Conservation (phyloP, 345 rosid genomes). For the Moricandia moricandioides region DNA sequence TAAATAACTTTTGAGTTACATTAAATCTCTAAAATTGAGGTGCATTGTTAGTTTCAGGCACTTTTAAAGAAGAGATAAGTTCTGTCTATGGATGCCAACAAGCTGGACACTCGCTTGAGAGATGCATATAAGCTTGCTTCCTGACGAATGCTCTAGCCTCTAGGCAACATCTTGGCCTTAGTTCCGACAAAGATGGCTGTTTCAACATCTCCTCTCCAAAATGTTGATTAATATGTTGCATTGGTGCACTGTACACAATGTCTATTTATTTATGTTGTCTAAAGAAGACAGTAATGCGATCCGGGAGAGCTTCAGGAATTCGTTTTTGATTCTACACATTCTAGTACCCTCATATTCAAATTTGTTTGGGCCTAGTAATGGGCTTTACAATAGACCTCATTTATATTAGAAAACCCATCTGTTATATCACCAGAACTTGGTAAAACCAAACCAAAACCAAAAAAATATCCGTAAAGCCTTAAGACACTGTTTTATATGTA, state of each 20-base stretch:
- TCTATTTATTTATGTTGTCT: too few species aligned
- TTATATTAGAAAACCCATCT: not conserved
- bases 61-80: not conserved
- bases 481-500: slow-evolving; percentile 18
- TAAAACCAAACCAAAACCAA: not conserved
- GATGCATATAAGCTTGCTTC: not conserved
- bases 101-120: not conserved
- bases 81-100: not conserved
- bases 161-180: not conserved
- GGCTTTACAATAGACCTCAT: not conserved
- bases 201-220: not conserved
- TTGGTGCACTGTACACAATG: not conserved
- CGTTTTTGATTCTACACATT: not conserved
- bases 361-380: not conserved
- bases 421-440: not conserved
- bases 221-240: not conserved
- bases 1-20: too few species aligned
- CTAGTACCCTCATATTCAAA: not conserved
- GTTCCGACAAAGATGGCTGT: not conserved
- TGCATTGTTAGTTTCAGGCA: not conserved
- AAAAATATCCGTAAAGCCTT: not conserved
- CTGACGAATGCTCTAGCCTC: not conserved
- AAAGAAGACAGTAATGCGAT: not conserved
- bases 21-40: too few species aligned
- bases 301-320: not conserved